These are phyloP conservation scores for Metarhizium album DNA, from an alignment of 2,329 filamentous ascomycete species.

Conservation along the genomic window DNA sequence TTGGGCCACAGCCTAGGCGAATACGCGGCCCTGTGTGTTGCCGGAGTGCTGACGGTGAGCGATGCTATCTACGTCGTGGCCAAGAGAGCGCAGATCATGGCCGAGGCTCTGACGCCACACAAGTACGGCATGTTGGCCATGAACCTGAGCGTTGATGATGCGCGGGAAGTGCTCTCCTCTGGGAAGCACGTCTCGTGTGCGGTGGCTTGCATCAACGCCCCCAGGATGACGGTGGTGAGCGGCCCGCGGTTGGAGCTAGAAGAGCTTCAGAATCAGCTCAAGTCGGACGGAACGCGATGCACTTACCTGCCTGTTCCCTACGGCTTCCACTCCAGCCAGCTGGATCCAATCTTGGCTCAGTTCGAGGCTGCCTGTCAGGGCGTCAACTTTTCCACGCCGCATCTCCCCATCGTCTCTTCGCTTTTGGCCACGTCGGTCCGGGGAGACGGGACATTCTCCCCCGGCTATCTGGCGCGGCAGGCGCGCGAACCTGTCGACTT, in stretches of 20 bases:
- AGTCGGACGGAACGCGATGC: not conserved
- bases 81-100: slow-evolving; percentile 36
- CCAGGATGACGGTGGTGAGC: not conserved
- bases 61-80: slow-evolving; percentile 67
- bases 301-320: not conserved
- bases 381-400: not conserved
- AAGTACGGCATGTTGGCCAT: not conserved
- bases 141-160: not conserved
- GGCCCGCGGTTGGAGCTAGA: not conserved
- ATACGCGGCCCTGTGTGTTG: slow-evolving; percentile 45
- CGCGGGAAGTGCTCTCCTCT: not conserved
- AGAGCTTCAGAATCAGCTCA: not conserved
- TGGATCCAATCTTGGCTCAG: not conserved
- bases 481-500: not conserved
- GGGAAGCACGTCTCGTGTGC: not conserved
- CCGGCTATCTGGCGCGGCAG: not conserved
- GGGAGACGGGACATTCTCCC: not conserved
- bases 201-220: not conserved
- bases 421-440: not conserved
- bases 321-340: not conserved
- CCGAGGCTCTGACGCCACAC: not conserved
- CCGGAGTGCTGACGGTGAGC: slow-evolving; percentile 59
- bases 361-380: not conserved
- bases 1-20: slow-evolving; percentile 42
- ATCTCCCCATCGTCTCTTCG: not conserved